These are phyloP conservation scores for Umbilicus rupestris DNA, from an alignment of 164 flowering plant species.

Conservation along the genomic window DNA sequence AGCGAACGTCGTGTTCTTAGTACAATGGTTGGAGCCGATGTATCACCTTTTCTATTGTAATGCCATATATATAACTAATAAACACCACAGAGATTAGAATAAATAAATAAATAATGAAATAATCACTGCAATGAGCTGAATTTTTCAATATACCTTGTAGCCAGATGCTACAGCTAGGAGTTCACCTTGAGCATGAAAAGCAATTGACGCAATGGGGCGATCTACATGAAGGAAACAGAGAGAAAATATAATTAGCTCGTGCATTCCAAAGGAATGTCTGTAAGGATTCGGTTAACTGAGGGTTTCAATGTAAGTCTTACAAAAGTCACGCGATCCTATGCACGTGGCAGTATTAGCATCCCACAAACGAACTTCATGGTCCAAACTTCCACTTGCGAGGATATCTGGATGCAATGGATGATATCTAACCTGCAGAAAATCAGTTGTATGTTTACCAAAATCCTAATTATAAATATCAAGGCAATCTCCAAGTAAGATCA, in stretches of 20 bases:
- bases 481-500: background rate
- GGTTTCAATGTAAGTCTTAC: conserved; percentile 31
- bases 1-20: conserved; percentile 84
- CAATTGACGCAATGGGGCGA: conserved; percentile 96
- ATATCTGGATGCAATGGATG: conserved; percentile 73
- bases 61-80: conserved; percentile 84
- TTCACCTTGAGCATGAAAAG: conserved; percentile 93
- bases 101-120: background rate
- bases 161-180: conserved; percentile 97
- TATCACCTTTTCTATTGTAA: conserved; percentile 54
- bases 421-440: background rate
- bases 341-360: conserved; percentile 80
- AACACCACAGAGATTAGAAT: background rate
- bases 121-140: background rate
- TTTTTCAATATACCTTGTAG: conserved; percentile 60
- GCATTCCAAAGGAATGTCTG: background rate
- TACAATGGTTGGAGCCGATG: conserved; percentile 55
- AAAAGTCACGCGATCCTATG: conserved; percentile 73
- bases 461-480: background rate
- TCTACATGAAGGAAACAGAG: conserved; percentile 29
- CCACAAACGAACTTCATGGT: conserved; percentile 96
- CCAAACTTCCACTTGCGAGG: conserved; percentile 96
- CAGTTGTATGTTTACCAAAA: background rate
- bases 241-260: background rate
- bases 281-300: background rate